A percentile compares a stretch with the other conserved stretches of the same genome.
phyloP scores from a whole-genome alignment of 176 grass and related monocot species.

The Pontederia paniculata region DNA sequence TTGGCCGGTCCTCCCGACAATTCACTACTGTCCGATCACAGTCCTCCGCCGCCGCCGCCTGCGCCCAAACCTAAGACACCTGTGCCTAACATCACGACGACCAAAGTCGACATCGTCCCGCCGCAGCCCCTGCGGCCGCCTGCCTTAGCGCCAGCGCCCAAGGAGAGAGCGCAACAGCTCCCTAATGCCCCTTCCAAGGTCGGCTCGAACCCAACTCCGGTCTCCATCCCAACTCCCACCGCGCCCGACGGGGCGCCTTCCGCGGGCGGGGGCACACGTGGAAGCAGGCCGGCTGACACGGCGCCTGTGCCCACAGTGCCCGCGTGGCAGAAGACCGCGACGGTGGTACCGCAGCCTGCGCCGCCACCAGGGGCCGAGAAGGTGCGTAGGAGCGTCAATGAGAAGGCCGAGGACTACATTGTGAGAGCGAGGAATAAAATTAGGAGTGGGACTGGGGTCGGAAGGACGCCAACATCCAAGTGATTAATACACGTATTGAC shows the following conservation, averaged over 20 bases:
- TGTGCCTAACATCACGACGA: neutral
- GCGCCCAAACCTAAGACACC: neutral
- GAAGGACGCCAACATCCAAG: conserved; percentile 13
- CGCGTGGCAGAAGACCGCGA: too few relatives aligned
- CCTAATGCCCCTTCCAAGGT: too few relatives aligned
- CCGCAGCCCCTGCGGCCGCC: neutral
- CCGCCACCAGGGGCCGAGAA: neutral
- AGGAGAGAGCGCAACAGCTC: neutral
- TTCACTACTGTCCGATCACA: conserved; percentile 1
- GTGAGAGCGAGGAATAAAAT: conserved; percentile 11
- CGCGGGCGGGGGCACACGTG: neutral
- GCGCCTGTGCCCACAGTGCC: neutral
- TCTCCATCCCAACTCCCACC: too few relatives aligned
- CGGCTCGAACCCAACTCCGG: too few relatives aligned
- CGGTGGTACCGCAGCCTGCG: neutral
- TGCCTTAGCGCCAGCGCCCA: neutral
- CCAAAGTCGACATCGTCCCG: neutral
- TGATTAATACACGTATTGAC: neutral
- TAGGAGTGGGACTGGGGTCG: conserved; percentile 14
- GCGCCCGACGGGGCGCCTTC: too few relatives aligned
- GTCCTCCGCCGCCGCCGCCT: neutral
- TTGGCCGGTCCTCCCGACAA: neutral
- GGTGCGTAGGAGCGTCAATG: conserved; percentile 21
- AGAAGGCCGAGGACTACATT: conserved; percentile 29
- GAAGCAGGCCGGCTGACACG: neutral